Percentiles rank a stretch among this genome's conserved stretches.
Evolutionary conservation across 352 stramenopile species (phyloP).

Genomic region (Aphanomyces euteiches): DNA sequence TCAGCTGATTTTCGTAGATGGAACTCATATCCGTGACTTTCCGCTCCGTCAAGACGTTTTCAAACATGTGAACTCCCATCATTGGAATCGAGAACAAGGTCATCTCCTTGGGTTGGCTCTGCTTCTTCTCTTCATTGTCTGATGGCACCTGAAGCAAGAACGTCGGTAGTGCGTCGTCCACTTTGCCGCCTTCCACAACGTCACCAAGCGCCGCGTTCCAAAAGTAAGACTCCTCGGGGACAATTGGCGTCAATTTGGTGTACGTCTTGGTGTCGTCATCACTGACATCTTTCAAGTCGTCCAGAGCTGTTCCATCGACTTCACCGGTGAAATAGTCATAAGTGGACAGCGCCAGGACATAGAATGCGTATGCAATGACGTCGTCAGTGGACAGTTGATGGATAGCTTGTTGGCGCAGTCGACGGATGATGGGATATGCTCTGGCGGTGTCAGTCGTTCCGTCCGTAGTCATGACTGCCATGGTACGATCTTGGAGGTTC

Average conservation of each 20-base stretch:
- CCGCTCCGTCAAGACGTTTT: background rate
- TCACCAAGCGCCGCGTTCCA: background rate
- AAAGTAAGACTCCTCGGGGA: background rate
- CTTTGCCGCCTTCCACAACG: background rate
- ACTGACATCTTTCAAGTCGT: background rate
- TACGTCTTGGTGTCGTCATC: background rate
- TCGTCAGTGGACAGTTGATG: background rate
- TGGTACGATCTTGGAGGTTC: background rate
- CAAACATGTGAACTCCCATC: background rate
- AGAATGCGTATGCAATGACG: background rate
- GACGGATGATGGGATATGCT: no score
- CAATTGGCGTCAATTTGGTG: background rate
- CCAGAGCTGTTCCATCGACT: no score
- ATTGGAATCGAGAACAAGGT: background rate
- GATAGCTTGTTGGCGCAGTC: background rate
- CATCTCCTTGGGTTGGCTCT: background rate
- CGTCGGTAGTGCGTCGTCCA: background rate
- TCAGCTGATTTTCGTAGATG: background rate
- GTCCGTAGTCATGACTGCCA: background rate
- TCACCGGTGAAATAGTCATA: background rate
- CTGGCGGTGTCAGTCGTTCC: no score
- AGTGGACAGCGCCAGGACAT: background rate
- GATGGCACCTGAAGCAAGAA: background rate
- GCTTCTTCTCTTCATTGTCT: background rate
- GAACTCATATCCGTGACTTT: background rate